Evolutionary conservation across 305 asterid genomes (phyloP).

Genomic region (Solanum hybrid): DNA sequence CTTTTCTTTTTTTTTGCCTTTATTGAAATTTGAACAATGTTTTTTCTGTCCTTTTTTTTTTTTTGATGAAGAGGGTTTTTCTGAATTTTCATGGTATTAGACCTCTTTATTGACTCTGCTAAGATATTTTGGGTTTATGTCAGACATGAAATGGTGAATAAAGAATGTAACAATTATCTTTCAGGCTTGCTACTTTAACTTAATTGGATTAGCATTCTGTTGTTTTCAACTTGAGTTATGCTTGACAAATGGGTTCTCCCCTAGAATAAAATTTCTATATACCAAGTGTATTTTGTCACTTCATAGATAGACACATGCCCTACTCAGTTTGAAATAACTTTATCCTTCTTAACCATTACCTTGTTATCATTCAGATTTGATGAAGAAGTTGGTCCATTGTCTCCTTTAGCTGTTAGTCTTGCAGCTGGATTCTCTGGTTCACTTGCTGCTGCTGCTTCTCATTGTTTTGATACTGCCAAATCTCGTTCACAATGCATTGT

Average conservation of each 20-base stretch:
- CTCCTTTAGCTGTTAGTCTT: conserved; percentile 77
- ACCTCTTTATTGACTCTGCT: not conserved
- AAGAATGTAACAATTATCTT: not conserved
- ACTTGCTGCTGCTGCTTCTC: conserved; percentile 91
- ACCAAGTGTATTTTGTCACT: not conserved
- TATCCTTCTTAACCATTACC: not conserved
- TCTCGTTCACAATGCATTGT: conserved; percentile 78
- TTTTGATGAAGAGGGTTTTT: not conserved
- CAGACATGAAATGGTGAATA: not conserved
- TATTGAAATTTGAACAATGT: not conserved
- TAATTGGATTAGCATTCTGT: not conserved
- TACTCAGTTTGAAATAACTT: not conserved
- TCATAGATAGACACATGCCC: not conserved
- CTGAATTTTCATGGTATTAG: not conserved
- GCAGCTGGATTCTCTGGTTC: conserved; percentile 96
- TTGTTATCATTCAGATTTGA: conserved; percentile 36
- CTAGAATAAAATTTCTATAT: not conserved
- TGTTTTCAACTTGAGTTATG: not conserved
- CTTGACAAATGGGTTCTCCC: not conserved
- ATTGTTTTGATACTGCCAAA: conserved; percentile 87
- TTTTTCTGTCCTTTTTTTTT: not conserved
- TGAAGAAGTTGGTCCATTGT: conserved; percentile 75
- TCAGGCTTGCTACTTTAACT: not conserved
- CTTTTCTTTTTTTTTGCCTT: not conserved
- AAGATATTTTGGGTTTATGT: not conserved